Conservation (phyloP, 2,329 filamentous ascomycete species). For the Fonsecaea nubica region DNA sequence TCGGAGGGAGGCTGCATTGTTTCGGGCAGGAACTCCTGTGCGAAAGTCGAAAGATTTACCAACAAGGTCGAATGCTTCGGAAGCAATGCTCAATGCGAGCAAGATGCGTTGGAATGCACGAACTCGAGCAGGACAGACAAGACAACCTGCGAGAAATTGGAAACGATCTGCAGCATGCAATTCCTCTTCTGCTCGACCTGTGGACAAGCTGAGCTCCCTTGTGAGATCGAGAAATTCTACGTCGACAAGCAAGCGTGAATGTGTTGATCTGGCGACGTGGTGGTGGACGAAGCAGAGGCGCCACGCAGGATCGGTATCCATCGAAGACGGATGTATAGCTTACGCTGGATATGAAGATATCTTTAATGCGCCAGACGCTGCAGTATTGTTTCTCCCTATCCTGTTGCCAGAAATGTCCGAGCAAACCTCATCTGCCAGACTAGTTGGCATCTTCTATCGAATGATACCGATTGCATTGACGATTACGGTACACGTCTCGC, state of each 20-base stretch:
- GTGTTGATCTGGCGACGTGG: not conserved
- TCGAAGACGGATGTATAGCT: conserved; percentile 8
- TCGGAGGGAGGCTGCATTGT: conserved; percentile 27
- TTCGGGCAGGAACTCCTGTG: conserved; percentile 15
- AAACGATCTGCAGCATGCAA: conserved; percentile 22
- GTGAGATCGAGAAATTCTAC: conserved; percentile 20
- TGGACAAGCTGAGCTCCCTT: conserved; percentile 12
- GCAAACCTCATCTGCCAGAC: not conserved
- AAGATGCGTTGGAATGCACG: conserved; percentile 14
- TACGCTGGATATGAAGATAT: conserved; percentile 1
- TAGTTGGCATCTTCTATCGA: not conserved
- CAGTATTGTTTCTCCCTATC: not conserved
- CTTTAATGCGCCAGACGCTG: not conserved
- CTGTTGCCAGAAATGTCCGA: not conserved
- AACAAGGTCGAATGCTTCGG: conserved; percentile 21
- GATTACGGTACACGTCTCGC: not conserved
- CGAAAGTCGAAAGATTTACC: conserved; percentile 18
- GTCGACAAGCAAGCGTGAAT: conserved; percentile 9
- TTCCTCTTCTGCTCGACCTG: conserved; percentile 22
- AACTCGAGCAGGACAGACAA: not conserved
- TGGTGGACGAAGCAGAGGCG: not conserved
- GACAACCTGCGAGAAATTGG: conserved; percentile 13
- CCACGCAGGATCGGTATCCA: not conserved
- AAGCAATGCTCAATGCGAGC: conserved; percentile 23
- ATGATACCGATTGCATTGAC: too few species aligned